These are phyloP conservation scores for Pterocarpus macrocarpus DNA, from an alignment of 306 rosid genomes.

Conservation along the genomic window DNA sequence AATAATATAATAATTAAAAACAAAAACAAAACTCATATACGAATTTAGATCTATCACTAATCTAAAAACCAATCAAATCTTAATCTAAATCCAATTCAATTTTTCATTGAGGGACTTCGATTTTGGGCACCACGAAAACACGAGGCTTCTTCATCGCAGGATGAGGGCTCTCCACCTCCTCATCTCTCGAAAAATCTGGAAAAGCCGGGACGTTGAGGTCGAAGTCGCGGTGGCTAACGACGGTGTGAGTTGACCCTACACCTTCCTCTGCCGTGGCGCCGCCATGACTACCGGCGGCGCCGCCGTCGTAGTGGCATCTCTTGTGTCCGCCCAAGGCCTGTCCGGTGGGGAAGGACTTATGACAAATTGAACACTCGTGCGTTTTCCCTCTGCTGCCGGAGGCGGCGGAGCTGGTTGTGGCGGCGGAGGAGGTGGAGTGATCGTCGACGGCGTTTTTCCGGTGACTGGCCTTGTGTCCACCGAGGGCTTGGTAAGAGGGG, in stretches of 20 bases:
- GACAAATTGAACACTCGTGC: constrained; percentile 93
- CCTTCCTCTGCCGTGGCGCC: constrained; percentile 69
- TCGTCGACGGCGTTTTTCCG: constrained; percentile 70
- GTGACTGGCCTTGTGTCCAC: constrained; percentile 98
- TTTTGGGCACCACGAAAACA: constrained; percentile 53
- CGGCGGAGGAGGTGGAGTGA: constrained; percentile 65
- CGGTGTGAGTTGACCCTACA: constrained; percentile 75
- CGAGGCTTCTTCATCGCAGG: constrained; percentile 79
- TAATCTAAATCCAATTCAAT: not conserved
- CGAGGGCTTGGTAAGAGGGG: constrained; percentile 89
- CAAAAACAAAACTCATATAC: not conserved
- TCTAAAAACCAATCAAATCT: not conserved
- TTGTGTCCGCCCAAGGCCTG: constrained; percentile 99
- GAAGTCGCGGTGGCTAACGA: constrained; percentile 56
- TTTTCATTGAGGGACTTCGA: constrained; percentile 52
- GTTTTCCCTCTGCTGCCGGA: constrained; percentile 57
- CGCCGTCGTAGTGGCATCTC: constrained; percentile 96
- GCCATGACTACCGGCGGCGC: constrained; percentile 42
- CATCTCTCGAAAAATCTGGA: constrained; percentile 71
- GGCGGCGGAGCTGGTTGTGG: constrained; percentile 54
- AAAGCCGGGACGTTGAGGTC: constrained; percentile 91
- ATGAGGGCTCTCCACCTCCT: constrained; percentile 92
- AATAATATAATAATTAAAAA: not conserved
- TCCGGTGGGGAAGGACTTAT: constrained; percentile 87
- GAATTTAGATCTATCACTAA: not conserved